phyloP scores from a whole-genome alignment of 1,139 yeast species.

The Candida dubliniensis region DNA sequence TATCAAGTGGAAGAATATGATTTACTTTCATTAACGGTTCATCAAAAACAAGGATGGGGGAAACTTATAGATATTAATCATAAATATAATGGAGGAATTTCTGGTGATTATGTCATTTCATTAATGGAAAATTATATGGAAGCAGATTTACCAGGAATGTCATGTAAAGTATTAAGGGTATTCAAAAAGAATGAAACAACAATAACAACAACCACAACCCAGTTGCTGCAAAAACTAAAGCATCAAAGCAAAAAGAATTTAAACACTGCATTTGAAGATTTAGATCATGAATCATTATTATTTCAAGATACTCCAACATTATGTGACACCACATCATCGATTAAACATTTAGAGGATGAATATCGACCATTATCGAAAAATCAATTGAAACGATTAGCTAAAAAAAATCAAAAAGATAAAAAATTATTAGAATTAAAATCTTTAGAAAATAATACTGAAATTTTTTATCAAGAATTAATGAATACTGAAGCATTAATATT shows the following conservation, averaged over 20 bases:
- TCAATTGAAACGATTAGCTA: slow-evolving; percentile 31
- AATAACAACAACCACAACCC: no score
- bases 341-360: slow-evolving; percentile 16
- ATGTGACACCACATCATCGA: slow-evolving; percentile 2
- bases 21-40: slow-evolving; percentile 23
- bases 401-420: slow-evolving; percentile 22
- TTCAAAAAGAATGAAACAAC: slow-evolving; percentile 15
- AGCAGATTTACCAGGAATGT: slow-evolving; percentile 30
- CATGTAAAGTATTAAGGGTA: slow-evolving; percentile 38
- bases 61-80: slow-evolving; percentile 34
- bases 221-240: background rate
- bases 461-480: slow-evolving; percentile 33
- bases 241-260: slow-evolving; percentile 16
- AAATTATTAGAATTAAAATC: slow-evolving; percentile 15
- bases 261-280: slow-evolving; percentile 32
- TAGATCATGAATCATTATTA: slow-evolving; percentile 31
- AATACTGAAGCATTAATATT: slow-evolving; percentile 44
- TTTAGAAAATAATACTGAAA: slow-evolving; percentile 16
- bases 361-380: slow-evolving; percentile 35
- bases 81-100: slow-evolving; percentile 33
- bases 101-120: slow-evolving; percentile 38
- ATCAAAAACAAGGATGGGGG: slow-evolving; percentile 38
- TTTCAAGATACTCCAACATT: slow-evolving; percentile 18
- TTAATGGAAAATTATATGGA: slow-evolving; percentile 37
- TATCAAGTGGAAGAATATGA: slow-evolving; percentile 36